Base-by-base conservation (phyloP, 2,329 filamentous ascomycete genomes). In the Sphaerulina populicola region DNA sequence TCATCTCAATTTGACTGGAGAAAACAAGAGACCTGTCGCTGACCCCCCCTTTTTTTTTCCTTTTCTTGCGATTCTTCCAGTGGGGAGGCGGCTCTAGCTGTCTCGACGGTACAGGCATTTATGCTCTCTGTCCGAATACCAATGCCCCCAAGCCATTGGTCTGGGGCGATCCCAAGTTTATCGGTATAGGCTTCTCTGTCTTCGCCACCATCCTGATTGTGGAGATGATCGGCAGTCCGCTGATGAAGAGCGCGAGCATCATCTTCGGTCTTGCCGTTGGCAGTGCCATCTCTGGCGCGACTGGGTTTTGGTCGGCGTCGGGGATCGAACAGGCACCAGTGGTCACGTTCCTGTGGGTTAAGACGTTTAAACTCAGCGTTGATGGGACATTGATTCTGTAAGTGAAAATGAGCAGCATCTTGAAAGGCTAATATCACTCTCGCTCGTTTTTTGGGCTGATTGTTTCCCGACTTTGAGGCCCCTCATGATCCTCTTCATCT, bases 171-270 rank as follows among this genome's bases (percentile, higher is more conserved):
- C 44, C 54, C 11, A 54, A 48, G 29, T 52, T 58, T 33, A 57
- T 58, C 29, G 56, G 56, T 2, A 51, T 57, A 15, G 56, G 56
- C 5, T 58, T 58, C 42, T 54, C 54, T 6, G 54, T 57, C 15
- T 58, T 58, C 27, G 56, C 49, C 2, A 58, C 56, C n/a, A 57
- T 58, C 30, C 44, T 58, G 27, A 43, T 58, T 30, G 54, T 58
- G 11, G 56, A 57, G 39, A 57, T 58, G 38, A 43, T 57, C 1
- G 56, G 56, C 4, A 51, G 48, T 41, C 56, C 54, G 1, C 35
- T 58, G 47, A 58, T 57, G 54, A 58, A 58, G 37, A 55, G 51
- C 15, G 54, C 52, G 1, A 52, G 51, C 23, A 57, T 58, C 44
- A 57, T 58, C 27, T 53, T 58, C 33, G 54, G 56, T 12, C 47